Base-by-base conservation (phyloP, 164 flowering plant genomes). In the Magnolia kwangsiensis region DNA sequence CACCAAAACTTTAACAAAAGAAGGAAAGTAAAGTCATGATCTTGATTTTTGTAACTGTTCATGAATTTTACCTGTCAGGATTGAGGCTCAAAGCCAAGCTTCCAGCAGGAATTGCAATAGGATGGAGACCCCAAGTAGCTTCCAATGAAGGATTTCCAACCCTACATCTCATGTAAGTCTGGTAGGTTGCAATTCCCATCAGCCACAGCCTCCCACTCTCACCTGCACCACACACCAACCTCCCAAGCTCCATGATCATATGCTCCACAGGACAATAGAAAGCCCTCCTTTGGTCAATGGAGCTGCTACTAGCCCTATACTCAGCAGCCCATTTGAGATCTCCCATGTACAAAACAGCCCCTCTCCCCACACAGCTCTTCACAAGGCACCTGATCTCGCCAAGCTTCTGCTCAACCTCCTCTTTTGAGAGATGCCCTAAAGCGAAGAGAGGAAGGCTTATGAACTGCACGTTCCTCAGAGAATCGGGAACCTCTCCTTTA, bases 261-360 rank as follows among this genome's bases (percentile, higher is more conserved):
- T 90, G 89, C 81, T 90, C 95, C 67, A 90, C 85, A 8, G 91
- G 91, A 74, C 88, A 87, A 66, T 85, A 91, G 51, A 77, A 87
- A 10, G 78, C 81, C 55, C 87, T 86, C 49, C 82, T 83, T 73
- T 78, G 83, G 59, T 81, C 88, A 76, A 78, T 73, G 51, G 83
- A 76, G 79, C 84, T 55, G 61, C 61, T 51, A 14, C 70, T 84
- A 31, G 85, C 84, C 83, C 88, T 87, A 79, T 80, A 84, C 50
- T 90, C 92, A 49, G 85, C 84, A 11, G 83, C 85, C 98, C 99
- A 93, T 72, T 88, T 83, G 65, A 95, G 92, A 89, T 95, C 98
- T 67, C 98, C 99, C 76, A 95, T 77, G 79, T 88, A 90, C 78
- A 95, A 82, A 66, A 93, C 84, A 50, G 84, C 86, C 51, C 91